Evolutionary conservation across 495 filamentous ascomycete genomes (phyloP).

Genomic region (Talaromyces trachyspermus): DNA sequence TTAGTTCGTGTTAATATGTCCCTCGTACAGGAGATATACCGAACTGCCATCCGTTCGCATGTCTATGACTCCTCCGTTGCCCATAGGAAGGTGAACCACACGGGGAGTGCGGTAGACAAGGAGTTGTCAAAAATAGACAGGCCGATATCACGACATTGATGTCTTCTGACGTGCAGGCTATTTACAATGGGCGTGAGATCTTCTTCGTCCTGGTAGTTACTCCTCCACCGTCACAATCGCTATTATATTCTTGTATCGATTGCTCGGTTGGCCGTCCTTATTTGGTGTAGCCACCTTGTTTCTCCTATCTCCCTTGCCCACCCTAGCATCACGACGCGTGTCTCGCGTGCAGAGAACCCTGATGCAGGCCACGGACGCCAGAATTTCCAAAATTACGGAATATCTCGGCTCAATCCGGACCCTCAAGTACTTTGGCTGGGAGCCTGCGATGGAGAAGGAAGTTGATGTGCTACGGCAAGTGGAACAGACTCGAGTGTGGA

Average conservation of each 20-base stretch:
- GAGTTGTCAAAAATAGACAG: conserved; percentile 27
- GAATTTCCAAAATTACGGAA: conserved; percentile 42
- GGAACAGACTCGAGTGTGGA: conserved; percentile 43
- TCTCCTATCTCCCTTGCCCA: conserved; percentile 29
- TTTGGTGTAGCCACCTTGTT: conserved; percentile 34
- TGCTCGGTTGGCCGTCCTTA: conserved; percentile 39
- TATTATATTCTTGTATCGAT: conserved; percentile 32
- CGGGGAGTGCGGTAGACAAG: conserved; percentile 17
- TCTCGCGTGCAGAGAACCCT: conserved; percentile 31
- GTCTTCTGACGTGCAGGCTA: conserved; percentile 41
- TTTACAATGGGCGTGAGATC: conserved; percentile 35
- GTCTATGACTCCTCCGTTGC: conserved; percentile 19
- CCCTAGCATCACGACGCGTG: conserved; percentile 27
- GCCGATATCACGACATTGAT: conserved; percentile 43
- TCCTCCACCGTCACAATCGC: conserved; percentile 27
- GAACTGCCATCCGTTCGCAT: conserved; percentile 37
- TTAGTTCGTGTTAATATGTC: conserved; percentile 39
- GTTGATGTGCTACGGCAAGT: conserved; percentile 31
- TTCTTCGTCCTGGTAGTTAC: conserved; percentile 28
- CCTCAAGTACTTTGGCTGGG: conserved; percentile 48
- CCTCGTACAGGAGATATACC: conserved; percentile 44
- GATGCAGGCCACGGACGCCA: conserved; percentile 41
- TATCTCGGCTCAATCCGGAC: conserved; percentile 41
- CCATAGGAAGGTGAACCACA: not conserved
- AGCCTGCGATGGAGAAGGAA: conserved; percentile 33